Evolutionary conservation across 164 flowering plant genomes (phyloP).

Genomic region (Cinnamomum micranthum): DNA sequence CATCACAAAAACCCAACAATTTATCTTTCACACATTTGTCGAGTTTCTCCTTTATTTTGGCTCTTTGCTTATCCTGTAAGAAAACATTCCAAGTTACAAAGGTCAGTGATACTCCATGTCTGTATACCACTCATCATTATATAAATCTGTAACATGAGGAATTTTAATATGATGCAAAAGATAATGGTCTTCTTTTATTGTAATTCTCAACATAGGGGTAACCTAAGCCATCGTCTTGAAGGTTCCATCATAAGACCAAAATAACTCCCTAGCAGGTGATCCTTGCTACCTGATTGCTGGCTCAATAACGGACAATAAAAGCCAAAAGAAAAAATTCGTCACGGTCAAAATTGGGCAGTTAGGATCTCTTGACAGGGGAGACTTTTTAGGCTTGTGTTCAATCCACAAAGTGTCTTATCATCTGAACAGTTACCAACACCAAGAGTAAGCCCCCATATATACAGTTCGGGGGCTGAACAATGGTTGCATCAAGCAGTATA

Average conservation of each 20-base stretch:
- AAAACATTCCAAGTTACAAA: neutral
- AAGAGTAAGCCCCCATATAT: neutral
- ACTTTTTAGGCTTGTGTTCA: neutral
- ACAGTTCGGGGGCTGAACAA: neutral
- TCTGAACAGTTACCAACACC: neutral
- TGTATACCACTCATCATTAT: neutral
- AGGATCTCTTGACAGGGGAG: neutral
- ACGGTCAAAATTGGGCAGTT: neutral
- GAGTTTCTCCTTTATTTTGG: conserved; percentile 67
- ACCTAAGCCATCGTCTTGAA: neutral
- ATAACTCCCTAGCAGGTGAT: no score
- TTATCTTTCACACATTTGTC: conserved; percentile 78
- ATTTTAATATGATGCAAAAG: no score
- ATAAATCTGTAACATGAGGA: no score
- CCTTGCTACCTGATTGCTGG: neutral
- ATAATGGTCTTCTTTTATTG: no score
- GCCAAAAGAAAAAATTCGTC: neutral
- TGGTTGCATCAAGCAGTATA: neutral
- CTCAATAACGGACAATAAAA: neutral
- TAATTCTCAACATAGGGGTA: neutral
- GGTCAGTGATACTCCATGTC: neutral
- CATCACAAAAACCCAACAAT: conserved; percentile 73
- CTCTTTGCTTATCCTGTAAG: conserved; percentile 75
- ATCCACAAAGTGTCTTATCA: neutral
- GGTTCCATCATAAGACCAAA: no score